Conservation (phyloP, 257 asterid genomes). For the Solanum lignicaule region DNA sequence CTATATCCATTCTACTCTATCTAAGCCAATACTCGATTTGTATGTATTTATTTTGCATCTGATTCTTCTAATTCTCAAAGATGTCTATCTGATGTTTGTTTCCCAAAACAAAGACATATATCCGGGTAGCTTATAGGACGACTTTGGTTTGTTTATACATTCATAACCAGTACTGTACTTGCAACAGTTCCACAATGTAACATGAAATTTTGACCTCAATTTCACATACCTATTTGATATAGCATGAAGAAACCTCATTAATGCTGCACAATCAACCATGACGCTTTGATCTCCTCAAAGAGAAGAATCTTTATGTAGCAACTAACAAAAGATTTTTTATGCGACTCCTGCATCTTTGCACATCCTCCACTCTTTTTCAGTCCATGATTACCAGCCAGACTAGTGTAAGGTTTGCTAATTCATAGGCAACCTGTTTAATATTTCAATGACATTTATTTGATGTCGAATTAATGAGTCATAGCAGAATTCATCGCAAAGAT, state of each 20-base stretch:
- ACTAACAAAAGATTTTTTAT: background rate
- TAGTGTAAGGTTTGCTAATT: background rate
- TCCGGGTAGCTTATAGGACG: background rate
- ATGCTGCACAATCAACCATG: background rate
- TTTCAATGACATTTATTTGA: background rate
- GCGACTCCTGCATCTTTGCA: background rate
- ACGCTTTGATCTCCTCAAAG: background rate
- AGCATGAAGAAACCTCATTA: background rate
- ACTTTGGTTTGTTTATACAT: background rate
- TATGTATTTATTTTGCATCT: background rate
- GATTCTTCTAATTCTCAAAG: background rate
- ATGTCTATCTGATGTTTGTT: background rate
- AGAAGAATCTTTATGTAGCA: background rate
- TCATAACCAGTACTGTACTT: background rate
- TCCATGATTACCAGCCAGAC: background rate
- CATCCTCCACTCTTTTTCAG: background rate
- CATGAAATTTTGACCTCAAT: background rate
- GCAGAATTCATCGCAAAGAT: background rate
- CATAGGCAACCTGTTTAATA: background rate
- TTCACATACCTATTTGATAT: background rate
- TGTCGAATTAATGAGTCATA: background rate
- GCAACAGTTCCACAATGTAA: background rate
- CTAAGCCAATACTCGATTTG: background rate
- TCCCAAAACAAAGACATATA: background rate
- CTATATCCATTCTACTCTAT: background rate